phyloP scores from a whole-genome alignment of 768 basidiomycete genomes.

The Xerocomellus chrysenteron region DNA sequence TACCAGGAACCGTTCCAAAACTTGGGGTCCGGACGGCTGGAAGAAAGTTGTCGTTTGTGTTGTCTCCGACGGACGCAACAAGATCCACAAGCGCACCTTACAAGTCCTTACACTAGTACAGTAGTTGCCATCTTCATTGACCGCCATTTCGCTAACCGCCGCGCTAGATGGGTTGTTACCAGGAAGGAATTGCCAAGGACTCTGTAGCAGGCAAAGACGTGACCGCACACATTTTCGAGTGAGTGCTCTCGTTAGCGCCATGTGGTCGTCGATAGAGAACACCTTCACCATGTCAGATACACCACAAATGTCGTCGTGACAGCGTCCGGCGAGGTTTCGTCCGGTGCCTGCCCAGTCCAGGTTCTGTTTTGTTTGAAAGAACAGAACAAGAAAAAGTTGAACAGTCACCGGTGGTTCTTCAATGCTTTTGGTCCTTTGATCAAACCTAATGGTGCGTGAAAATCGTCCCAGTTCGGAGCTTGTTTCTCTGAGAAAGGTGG shows the following conservation, averaged over 20 bases:
- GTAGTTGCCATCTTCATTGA: conserved; percentile 8
- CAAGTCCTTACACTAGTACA: conserved; percentile 81
- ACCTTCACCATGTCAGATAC: conserved; percentile 45
- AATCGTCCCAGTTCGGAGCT: background rate
- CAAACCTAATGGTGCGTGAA: conserved; percentile 68
- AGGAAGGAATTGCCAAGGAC: conserved; percentile 89
- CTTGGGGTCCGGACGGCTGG: conserved; percentile 88
- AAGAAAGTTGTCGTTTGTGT: conserved; percentile 88
- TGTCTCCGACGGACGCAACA: conserved; percentile 82
- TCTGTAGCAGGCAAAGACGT: conserved; percentile 87
- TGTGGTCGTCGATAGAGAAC: background rate
- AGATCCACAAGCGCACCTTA: conserved; percentile 87
- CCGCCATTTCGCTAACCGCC: background rate
- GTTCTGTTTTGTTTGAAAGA: conserved; percentile 91
- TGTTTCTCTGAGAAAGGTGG: background rate
- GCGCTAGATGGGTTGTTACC: conserved; percentile 77
- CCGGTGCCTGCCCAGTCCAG: conserved; percentile 78
- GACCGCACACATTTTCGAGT: conserved; percentile 94
- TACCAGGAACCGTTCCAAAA: conserved; percentile 65
- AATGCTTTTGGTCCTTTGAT: conserved; percentile 91
- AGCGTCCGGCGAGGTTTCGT: conserved; percentile 75
- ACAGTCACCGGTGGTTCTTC: conserved; percentile 97
- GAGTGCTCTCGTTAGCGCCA: conserved; percentile 24
- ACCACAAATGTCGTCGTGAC: conserved; percentile 79
- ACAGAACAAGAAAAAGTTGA: conserved; percentile 96